Conservation (phyloP, 768 basidiomycete genomes). For the Pulveroboletus sp. region DNA sequence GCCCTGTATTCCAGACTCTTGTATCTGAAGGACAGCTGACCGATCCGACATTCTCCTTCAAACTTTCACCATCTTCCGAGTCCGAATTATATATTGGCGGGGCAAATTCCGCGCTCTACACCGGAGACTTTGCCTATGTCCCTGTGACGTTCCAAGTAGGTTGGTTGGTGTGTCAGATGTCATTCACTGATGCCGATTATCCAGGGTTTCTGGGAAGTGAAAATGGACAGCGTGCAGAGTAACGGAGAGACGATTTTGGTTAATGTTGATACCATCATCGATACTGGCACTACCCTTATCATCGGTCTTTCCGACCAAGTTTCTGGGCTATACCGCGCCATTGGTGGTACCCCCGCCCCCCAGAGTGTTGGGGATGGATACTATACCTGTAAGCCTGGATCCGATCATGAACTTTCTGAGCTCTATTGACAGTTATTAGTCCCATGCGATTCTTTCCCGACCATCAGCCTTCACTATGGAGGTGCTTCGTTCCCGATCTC, state of each 20-base stretch:
- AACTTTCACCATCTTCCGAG: background rate
- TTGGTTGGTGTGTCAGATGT: conserved; percentile 1
- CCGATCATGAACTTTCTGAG: too few relatives aligned
- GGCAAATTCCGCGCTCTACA: conserved; percentile 33
- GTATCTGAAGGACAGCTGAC: background rate
- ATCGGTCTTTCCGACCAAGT: background rate
- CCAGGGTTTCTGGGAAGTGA: background rate
- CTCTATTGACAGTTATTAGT: conserved; percentile 3
- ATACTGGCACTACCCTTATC: conserved; percentile 14
- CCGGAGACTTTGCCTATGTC: conserved; percentile 33
- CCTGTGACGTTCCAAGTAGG: conserved; percentile 22
- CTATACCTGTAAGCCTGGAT: conserved; percentile 30
- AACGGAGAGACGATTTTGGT: background rate
- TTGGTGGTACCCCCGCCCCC: conserved; percentile 6
- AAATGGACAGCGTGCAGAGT: background rate
- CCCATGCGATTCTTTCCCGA: conserved; percentile 5
- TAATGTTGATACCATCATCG: background rate
- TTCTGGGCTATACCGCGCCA: background rate
- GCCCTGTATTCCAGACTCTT: conserved; percentile 34
- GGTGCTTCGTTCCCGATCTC: background rate
- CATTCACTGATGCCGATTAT: conserved; percentile 5
- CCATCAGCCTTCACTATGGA: background rate
- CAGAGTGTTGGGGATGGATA: conserved; percentile 19
- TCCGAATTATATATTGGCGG: conserved; percentile 40
- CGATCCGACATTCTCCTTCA: background rate